These are phyloP conservation scores for Alternaria panax DNA, from an alignment of 2,329 filamentous ascomycete genomes.

Conservation along the genomic window DNA sequence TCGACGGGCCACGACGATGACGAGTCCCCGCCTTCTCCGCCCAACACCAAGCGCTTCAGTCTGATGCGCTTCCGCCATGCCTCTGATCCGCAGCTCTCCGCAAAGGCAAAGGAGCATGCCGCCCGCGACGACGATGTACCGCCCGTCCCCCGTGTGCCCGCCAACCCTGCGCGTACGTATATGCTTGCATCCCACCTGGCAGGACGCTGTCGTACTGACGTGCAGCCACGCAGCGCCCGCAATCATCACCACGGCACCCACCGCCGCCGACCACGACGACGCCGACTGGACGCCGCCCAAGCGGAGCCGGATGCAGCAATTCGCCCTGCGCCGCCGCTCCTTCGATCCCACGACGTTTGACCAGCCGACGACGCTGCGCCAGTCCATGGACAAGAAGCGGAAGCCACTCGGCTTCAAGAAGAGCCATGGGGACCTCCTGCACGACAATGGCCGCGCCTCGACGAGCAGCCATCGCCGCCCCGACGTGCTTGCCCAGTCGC, in stretches of 20 bases:
- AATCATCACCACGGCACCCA: conserved; percentile 93
- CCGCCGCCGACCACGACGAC: conserved; percentile 56
- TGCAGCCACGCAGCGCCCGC: conserved; percentile 56
- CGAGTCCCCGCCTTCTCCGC: conserved; percentile 40
- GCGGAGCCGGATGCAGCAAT: conserved; percentile 46
- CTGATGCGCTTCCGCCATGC: conserved; percentile 88
- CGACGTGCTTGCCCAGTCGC: conserved; percentile 63
- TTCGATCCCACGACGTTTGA: conserved; percentile 46
- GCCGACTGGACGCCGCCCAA: conserved; percentile 28
- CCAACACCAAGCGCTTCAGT: conserved; percentile 63
- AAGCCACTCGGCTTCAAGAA: conserved; percentile 39
- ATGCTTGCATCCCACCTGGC: background rate
- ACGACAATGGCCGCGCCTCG: conserved; percentile 60
- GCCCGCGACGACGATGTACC: conserved; percentile 40
- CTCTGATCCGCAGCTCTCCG: conserved; percentile 87
- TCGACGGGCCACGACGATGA: conserved; percentile 21
- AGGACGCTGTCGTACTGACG: conserved; percentile 31
- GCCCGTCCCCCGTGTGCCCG: conserved; percentile 42
- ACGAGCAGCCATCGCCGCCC: conserved; percentile 63
- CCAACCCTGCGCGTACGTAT: conserved; percentile 30
- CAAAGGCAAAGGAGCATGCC: conserved; percentile 74
- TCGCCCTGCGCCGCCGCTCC: conserved; percentile 45
- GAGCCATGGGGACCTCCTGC: conserved; percentile 39
- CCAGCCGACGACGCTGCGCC: conserved; percentile 40
- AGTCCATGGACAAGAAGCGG: conserved; percentile 48